These are phyloP conservation scores for Metschnikowia picachoensis DNA, from an alignment of 805 yeast genomes.

Conservation along the genomic window DNA sequence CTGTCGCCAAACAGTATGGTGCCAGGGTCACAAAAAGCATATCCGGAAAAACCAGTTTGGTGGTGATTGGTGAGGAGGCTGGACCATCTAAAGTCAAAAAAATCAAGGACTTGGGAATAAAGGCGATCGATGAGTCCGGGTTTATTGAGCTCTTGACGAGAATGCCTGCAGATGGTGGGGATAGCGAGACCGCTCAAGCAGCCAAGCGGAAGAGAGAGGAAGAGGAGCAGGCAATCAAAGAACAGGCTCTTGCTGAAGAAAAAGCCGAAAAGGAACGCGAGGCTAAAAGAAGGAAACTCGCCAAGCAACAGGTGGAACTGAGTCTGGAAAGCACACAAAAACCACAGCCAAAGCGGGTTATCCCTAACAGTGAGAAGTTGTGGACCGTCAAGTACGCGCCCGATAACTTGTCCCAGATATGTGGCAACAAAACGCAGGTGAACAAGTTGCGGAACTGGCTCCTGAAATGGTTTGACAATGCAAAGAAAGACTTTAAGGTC, in stretches of 20 bases:
- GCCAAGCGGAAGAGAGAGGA: constrained; percentile 66
- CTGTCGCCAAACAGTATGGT: constrained; percentile 79
- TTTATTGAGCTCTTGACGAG: constrained; percentile 65
- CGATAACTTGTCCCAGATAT: constrained; percentile 62
- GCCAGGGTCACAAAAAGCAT: constrained; percentile 86
- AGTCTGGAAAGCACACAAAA: constrained; percentile 1
- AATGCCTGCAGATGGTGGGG: constrained; percentile 93
- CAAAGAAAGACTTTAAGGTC: constrained; percentile 51
- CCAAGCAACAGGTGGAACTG: constrained; percentile 5
- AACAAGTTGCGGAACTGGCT: constrained; percentile 71
- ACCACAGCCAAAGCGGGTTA: constrained; percentile 22
- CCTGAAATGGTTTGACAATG: constrained; percentile 61
- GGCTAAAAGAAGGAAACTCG: constrained; percentile 36
- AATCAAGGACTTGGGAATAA: constrained; percentile 67
- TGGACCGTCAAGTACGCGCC: constrained; percentile 98
- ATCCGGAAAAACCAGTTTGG: constrained; percentile 79
- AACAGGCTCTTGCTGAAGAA: constrained; percentile 39
- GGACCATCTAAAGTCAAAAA: constrained; percentile 91
- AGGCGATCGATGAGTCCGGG: constrained; percentile 85
- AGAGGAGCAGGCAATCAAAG: constrained; percentile 56
- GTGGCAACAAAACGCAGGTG: constrained; percentile 77
- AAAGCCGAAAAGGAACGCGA: constrained; percentile 40
- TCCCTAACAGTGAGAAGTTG: constrained; percentile 56
- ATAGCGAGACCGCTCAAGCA: constrained; percentile 70
- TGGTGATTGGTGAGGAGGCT: constrained; percentile 92